Evolutionary conservation across 352 stramenopile genomes (phyloP), one percentile per base, ranked within the genome.

Genomic region (Elongisporangium prolatum): DNA sequence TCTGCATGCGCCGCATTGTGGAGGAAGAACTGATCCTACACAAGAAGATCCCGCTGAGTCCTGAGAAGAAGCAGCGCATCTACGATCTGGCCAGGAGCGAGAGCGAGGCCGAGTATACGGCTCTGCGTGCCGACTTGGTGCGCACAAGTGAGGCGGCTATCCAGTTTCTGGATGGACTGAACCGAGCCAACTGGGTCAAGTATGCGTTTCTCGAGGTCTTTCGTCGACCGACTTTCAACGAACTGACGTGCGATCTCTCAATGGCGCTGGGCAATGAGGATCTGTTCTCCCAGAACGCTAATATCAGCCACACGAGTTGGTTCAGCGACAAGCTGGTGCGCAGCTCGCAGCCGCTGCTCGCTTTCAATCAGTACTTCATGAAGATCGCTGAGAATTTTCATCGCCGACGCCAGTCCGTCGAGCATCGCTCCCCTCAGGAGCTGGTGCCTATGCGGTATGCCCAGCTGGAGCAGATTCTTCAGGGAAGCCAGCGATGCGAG

Each of bases 401-500:
- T 48, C 50, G 72, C n/a, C 80, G 80, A 2, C 80, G 78, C 54
- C 66, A 88, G 57, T 61, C 68, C 0, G 73, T 88, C 0, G 85
- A 82, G 60, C 50, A 76, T 13, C 79, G 75, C 5, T 72, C 80
- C 25, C 60, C 69, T 8, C 71, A 80, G 14, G 75, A 91, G 50
- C 79, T 92, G 37, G 80, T 92, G 18, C 78, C 78, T 0, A 71
- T 71, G 52, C 74, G 83, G 34, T 77, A 85, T 38, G 68, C 72
- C 20, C 80, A 92, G 55, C 59, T 92, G 22, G 77, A 89, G 55
- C 68, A 81, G 59, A 86, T 83, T 57, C 57, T 92, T 8, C 83
- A 88, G 61, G 77, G 75, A 50, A 92, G 83, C 52, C 80, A 91
- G 52, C 76, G 79, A 21, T 92, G 83, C 38, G 82, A 92, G 80